Base-by-base conservation (phyloP, 768 basidiomycete species). In the Tylopilus balloui region DNA sequence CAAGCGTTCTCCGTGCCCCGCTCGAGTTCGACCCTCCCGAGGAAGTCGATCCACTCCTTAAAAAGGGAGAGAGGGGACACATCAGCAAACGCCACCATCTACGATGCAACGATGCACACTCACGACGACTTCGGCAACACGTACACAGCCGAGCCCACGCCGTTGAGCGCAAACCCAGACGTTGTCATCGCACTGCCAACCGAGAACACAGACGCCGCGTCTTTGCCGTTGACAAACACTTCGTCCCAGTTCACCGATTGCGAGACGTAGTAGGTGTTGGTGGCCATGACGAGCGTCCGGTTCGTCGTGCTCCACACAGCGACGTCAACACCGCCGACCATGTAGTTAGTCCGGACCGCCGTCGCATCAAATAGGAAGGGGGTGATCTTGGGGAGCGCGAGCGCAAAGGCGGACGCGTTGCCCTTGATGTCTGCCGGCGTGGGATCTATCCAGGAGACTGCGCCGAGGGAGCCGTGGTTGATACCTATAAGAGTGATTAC, bases 381-480 rank as follows among this genome's bases (percentile, higher is more conserved):
- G 0, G 68, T 73, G 62, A 82, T 75, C 17, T 63, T 68, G 13
- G 71, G 70, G 19, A 80, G 62, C 2, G 77, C 58, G 3, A 66
- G 66, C 1, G 79, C 80, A 13, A 81, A 64, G 1, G 60, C 52
- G 7, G 80, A 81, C 3, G 78, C 77, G 14, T 74, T 76, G 12
- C 71, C 63, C 59, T 81, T 79, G 67, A 83, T 77, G 43, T 80
- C 78, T 8, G 63, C 50, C 1, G 75, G 64, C 0, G 79, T 79
- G 1, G 80, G 79, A 53, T 83, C 78, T 35, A 73, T 72, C 80
- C 81, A 74, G 2, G 66, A 63, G 35, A 67, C 28, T 2, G 78
- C 60, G 69, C 81, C 83, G 1, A 79, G 69, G 4, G 71, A 82
- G 1, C 86, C 84, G 47, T 88, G 85, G 55, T 86, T 87, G 63